phyloP scores from a whole-genome alignment of 2,329 filamentous ascomycete genomes.

The Penicillium sp. region DNA sequence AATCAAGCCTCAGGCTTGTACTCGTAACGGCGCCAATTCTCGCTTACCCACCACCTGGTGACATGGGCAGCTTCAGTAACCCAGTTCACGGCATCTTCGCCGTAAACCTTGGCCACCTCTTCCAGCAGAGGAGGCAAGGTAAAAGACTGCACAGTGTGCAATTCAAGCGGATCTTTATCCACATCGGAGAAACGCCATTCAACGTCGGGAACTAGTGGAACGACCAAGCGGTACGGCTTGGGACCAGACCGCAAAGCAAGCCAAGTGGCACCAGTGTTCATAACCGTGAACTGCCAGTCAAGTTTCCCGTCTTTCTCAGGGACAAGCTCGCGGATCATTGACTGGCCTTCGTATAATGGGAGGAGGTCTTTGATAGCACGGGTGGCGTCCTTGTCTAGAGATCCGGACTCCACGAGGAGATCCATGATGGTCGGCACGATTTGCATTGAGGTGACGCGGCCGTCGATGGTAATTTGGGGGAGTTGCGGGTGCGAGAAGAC shows the following conservation, averaged over 20 bases:
- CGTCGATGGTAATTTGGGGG: conserved; percentile 28
- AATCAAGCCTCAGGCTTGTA: conserved; percentile 18
- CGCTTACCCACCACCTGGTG: conserved; percentile 45
- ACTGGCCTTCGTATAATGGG: conserved; percentile 53
- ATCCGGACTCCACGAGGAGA: conserved; percentile 47
- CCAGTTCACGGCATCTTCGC: conserved; percentile 43
- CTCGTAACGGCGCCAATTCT: conserved; percentile 33
- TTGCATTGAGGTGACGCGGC: conserved; percentile 32
- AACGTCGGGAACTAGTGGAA: conserved; percentile 77
- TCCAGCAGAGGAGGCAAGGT: conserved; percentile 33
- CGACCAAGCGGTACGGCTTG: conserved; percentile 71
- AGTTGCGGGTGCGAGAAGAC: conserved; percentile 30
- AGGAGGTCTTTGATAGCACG: conserved; percentile 46
- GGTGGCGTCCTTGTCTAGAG: conserved; percentile 39
- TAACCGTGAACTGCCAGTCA: conserved; percentile 41
- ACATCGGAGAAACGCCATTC: conserved; percentile 42
- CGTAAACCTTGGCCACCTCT: conserved; percentile 31
- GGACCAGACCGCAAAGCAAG: conserved; percentile 72
- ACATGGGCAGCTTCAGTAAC: conserved; percentile 42
- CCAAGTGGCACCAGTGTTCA: conserved; percentile 52
- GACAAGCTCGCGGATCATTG: conserved; percentile 49
- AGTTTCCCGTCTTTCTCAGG: conserved; percentile 39
- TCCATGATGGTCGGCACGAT: conserved; percentile 54
- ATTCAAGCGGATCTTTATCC: conserved; percentile 40
- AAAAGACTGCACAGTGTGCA: conserved; percentile 39